These are phyloP conservation scores for Thielaviopsis ethacetica DNA, from an alignment of 2,329 filamentous ascomycete genomes.

Conservation along the genomic window DNA sequence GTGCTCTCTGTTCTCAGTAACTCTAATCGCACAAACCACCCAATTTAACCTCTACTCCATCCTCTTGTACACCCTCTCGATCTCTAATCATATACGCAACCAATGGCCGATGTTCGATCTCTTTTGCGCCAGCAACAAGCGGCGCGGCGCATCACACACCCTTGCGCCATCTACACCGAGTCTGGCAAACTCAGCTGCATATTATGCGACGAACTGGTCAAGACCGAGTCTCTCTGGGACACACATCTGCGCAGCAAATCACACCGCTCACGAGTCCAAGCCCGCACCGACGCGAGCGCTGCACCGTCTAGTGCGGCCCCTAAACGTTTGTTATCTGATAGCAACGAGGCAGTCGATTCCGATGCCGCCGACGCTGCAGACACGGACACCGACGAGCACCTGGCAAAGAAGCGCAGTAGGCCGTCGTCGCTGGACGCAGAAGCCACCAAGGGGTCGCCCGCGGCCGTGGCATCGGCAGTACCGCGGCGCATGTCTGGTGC, in stretches of 20 bases:
- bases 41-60: not conserved
- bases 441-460: not conserved
- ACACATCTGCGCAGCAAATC: slow-evolving; percentile 35
- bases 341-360: no score
- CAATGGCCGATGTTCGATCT: slow-evolving; percentile 65
- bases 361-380: no score
- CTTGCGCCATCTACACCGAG: slow-evolving; percentile 50
- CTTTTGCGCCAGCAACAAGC: slow-evolving; percentile 65
- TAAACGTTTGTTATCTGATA: no score
- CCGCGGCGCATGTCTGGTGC: slow-evolving; percentile 32
- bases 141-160: slow-evolving; percentile 55
- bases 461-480: not conserved
- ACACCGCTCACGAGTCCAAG: slow-evolving; percentile 22
- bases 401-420: no score
- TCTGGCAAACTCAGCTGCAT: slow-evolving; percentile 52
- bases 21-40: no score
- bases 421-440: not conserved
- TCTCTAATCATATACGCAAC: not conserved
- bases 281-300: slow-evolving; percentile 13
- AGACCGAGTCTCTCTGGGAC: slow-evolving; percentile 52
- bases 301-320: no score
- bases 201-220: slow-evolving; percentile 47
- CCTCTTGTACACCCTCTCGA: not conserved
- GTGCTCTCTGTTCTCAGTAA: no score
- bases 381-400: no score